Evolutionary conservation across 495 filamentous ascomycete species (phyloP).

Genomic region (Pseudoneurospora amorphoporcata): DNA sequence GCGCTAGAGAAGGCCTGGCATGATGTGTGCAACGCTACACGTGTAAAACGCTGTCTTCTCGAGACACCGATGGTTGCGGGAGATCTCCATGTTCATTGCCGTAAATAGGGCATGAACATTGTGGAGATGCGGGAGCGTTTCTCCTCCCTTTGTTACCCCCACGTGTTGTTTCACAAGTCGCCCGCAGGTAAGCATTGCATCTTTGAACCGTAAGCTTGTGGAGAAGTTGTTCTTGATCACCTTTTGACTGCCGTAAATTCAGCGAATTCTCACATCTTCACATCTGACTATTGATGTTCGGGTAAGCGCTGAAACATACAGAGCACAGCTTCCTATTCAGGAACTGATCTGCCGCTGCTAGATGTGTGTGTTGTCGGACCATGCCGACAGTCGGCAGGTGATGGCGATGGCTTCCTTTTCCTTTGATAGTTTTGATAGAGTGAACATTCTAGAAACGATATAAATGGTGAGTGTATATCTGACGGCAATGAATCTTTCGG

Average conservation of each 20-base stretch:
- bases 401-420: neutral
- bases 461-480: neutral
- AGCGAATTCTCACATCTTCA: neutral
- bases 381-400: neutral
- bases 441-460: too few species aligned
- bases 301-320: neutral
- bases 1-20: neutral
- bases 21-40: neutral
- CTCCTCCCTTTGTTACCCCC: neutral
- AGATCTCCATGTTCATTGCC: neutral
- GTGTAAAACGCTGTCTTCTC: neutral
- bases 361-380: neutral
- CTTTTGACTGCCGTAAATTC: neutral
- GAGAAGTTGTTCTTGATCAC: neutral
- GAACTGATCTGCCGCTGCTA: neutral
- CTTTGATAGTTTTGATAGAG: neutral
- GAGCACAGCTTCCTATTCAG: neutral
- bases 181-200: neutral
- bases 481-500: neutral
- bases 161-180: neutral
- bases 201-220: neutral
- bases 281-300: neutral
- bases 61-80: neutral
- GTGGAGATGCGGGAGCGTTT: neutral
- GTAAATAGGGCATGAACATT: neutral